Percentiles rank a stretch among this genome's conserved stretches.
Conservation (phyloP, 495 filamentous ascomycete species). For the Neohortaea acidophila region DNA sequence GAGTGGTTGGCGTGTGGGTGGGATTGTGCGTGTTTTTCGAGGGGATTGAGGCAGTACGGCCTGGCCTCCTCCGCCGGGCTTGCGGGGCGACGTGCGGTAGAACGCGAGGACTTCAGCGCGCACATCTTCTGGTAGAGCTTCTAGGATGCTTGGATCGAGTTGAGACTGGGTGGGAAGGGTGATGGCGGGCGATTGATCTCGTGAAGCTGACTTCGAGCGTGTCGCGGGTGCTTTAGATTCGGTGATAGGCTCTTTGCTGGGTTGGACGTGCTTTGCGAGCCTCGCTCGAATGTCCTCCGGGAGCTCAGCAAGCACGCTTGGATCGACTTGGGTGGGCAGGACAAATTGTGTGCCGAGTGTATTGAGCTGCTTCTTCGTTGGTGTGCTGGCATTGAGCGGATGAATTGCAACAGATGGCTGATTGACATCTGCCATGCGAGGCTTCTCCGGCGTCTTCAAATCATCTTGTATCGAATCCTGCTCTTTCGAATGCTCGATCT, state of each 20-base stretch:
- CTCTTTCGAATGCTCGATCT: too few species aligned
- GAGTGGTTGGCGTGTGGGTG: constrained; percentile 31
- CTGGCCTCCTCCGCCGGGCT: constrained; percentile 26
- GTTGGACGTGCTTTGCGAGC: constrained; percentile 34
- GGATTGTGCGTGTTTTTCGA: constrained; percentile 34
- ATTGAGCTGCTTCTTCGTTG: constrained; percentile 55
- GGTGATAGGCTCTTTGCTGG: not conserved
- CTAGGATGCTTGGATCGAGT: constrained; percentile 34
- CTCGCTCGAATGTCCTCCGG: constrained; percentile 64
- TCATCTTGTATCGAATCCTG: constrained; percentile 38
- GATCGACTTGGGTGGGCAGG: constrained; percentile 65
- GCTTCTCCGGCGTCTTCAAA: constrained; percentile 42
- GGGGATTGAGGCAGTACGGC: constrained; percentile 42
- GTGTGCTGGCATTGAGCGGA: constrained; percentile 19
- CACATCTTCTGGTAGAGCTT: constrained; percentile 67
- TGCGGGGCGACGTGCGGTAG: constrained; percentile 36
- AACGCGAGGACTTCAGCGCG: constrained; percentile 62
- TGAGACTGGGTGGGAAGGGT: constrained; percentile 26
- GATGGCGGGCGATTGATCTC: constrained; percentile 13
- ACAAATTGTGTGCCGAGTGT: constrained; percentile 76
- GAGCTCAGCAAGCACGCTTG: constrained; percentile 56
- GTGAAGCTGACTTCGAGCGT: not conserved
- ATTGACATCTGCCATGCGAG: constrained; percentile 11
- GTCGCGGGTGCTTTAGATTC: not conserved
- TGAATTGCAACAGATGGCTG: constrained; percentile 28